A percentile compares a stretch with the other conserved stretches of the same genome.
phyloP scores from a whole-genome alignment of 345 rosid species.

The Arabis alpina region DNA sequence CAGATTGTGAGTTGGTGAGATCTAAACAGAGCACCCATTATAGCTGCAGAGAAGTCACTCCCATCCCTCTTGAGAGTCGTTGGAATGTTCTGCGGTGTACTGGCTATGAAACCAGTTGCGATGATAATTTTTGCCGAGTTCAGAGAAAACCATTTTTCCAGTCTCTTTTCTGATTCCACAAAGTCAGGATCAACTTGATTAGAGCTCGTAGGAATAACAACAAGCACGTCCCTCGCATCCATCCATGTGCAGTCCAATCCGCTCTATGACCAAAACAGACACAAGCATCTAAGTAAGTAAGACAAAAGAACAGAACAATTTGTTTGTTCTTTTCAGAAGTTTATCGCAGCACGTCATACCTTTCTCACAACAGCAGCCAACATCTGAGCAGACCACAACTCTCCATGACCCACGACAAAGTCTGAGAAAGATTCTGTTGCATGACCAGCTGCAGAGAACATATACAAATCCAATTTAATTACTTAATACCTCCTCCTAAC shows the following conservation, averaged over 20 bases:
- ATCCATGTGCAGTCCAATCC: constrained; percentile 86
- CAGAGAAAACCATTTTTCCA: constrained; percentile 79
- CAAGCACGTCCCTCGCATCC: constrained; percentile 95
- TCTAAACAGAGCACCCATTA: constrained; percentile 85
- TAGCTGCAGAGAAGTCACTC: constrained; percentile 98
- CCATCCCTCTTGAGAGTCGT: constrained; percentile 98
- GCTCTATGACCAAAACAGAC: constrained; percentile 49
- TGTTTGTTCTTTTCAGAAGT: neutral
- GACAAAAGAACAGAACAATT: neutral
- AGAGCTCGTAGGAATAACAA: constrained; percentile 81
- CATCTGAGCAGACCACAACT: constrained; percentile 97
- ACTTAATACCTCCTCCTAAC: too few species aligned
- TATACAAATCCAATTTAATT: too few species aligned
- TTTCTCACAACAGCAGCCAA: constrained; percentile 77
- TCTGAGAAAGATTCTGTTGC: constrained; percentile 96
- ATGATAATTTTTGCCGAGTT: constrained; percentile 64
- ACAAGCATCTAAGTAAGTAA: constrained; percentile 22
- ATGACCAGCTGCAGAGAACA: constrained; percentile 75
- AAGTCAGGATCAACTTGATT: constrained; percentile 97
- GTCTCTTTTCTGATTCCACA: constrained; percentile 67
- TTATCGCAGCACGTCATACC: constrained; percentile 42
- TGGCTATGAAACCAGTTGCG: constrained; percentile 98
- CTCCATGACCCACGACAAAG: constrained; percentile 96
- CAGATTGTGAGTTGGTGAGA: constrained; percentile 90
- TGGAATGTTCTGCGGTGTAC: constrained; percentile 90